A percentile compares a stretch with the other conserved stretches of the same genome.
These are phyloP conservation scores for Epichloe sylvatica DNA, from an alignment of 2,329 filamentous ascomycete species.

Conservation along the genomic window DNA sequence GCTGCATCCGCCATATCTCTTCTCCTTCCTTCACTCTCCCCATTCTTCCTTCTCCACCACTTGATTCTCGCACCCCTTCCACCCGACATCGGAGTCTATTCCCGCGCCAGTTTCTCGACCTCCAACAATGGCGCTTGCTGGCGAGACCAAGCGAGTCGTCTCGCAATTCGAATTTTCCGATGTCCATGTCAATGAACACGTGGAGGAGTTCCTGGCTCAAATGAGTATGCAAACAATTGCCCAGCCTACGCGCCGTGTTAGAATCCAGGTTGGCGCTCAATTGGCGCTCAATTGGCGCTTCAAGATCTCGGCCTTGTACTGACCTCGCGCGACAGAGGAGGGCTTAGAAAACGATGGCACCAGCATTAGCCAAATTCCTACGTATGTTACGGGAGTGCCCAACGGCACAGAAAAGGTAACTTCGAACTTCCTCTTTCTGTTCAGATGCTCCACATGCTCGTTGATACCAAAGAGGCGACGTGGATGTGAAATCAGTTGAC, in stretches of 20 bases:
- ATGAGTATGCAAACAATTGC: constrained; percentile 42
- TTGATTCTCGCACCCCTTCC: constrained; percentile 15
- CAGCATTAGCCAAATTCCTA: constrained; percentile 88
- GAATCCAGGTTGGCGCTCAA: neutral
- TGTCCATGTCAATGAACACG: constrained; percentile 63
- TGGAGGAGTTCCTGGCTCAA: constrained; percentile 73
- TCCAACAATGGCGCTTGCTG: constrained; percentile 46
- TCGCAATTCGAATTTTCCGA: constrained; percentile 75
- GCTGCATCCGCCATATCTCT: constrained; percentile 10
- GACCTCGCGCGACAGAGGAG: constrained; percentile 42
- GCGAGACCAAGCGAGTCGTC: constrained; percentile 67
- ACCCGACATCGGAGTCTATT: constrained; percentile 29
- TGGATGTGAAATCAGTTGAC: neutral
- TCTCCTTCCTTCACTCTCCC: constrained; percentile 10
- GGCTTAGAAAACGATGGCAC: constrained; percentile 66
- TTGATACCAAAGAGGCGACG: neutral
- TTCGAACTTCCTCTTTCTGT: neutral
- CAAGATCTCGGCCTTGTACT: neutral
- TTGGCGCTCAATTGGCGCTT: neutral
- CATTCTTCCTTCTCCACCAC: constrained; percentile 18
- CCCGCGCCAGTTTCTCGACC: constrained; percentile 39
- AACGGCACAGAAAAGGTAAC: constrained; percentile 86
- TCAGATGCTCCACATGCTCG: too few species aligned
- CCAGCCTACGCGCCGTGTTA: neutral
- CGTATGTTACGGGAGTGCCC: constrained; percentile 88